Evolutionary conservation across 2,329 filamentous ascomycete species (phyloP).

Genomic region (Myriosclerotinia curreyana): DNA sequence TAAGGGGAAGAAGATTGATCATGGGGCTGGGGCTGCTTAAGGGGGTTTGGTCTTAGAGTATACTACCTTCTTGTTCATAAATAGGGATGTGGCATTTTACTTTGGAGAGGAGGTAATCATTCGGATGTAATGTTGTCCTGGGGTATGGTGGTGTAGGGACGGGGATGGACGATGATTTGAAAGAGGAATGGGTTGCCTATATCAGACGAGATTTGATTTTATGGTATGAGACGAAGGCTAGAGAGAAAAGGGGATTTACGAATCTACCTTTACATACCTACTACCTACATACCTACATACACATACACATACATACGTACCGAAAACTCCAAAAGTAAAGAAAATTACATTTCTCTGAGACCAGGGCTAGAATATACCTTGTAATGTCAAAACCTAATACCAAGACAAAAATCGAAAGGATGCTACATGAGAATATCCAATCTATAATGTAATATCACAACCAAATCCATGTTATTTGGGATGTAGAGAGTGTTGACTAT

Average conservation of each 20-base stretch:
- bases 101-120: background rate
- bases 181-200: background rate
- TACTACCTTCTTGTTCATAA: background rate
- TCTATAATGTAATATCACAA: too few species aligned
- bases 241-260: background rate
- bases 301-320: background rate
- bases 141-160: too few species aligned
- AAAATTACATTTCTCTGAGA: background rate
- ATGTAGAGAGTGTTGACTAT: too few species aligned
- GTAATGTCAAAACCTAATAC: too few species aligned
- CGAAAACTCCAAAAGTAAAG: background rate
- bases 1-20: constrained; percentile 36
- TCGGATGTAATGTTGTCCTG: background rate
- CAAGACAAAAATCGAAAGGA: too few species aligned
- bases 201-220: background rate
- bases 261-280: background rate
- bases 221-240: background rate
- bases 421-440: too few species aligned
- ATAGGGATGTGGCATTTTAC: background rate
- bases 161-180: background rate
- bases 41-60: background rate
- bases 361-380: too few species aligned
- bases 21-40: constrained; percentile 28
- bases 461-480: too few species aligned
- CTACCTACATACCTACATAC: background rate